Conservation (phyloP, 495 filamentous ascomycete species). For the Penicillium taxi region DNA sequence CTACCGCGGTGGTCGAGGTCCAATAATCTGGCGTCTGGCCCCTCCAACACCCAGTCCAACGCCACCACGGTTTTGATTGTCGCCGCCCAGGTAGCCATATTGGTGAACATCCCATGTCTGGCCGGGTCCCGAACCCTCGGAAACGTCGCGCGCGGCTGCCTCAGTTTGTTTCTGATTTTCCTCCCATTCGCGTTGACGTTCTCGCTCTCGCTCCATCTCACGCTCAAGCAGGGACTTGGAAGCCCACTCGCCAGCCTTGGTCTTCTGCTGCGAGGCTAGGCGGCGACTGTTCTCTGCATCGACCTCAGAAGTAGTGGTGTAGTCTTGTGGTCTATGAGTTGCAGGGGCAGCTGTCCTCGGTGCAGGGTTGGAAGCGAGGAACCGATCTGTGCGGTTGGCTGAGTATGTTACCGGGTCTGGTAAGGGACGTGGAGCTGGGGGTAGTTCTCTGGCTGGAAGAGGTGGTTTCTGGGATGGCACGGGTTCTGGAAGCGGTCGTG, state of each 20-base stretch:
- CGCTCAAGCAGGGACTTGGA: conserved; percentile 79
- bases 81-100: conserved; percentile 79
- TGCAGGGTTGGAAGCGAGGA: conserved; percentile 45
- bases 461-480: conserved; percentile 12
- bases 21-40: conserved; percentile 69
- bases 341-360: conserved; percentile 30
- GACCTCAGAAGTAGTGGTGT: conserved; percentile 56
- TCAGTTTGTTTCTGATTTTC: conserved; percentile 71
- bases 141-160: conserved; percentile 41
- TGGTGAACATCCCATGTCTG: conserved; percentile 78
- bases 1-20: conserved; percentile 59
- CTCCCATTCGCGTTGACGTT: conserved; percentile 92
- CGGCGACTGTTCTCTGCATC: conserved; percentile 64
- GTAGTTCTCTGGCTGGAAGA: conserved; percentile 14
- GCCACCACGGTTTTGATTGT: conserved; percentile 67
- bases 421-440: conserved; percentile 24
- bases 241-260: conserved; percentile 67
- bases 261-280: conserved; percentile 54
- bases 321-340: conserved; percentile 42
- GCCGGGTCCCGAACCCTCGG: conserved; percentile 47
- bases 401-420: conserved; percentile 26
- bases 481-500: conserved; percentile 30
- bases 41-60: conserved; percentile 63
- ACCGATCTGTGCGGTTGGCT: conserved; percentile 35
- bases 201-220: conserved; percentile 92